Percentiles rank a stretch among this genome's conserved stretches.
Conservation (phyloP, 306 rosid species). For the Cucumis hystrix region DNA sequence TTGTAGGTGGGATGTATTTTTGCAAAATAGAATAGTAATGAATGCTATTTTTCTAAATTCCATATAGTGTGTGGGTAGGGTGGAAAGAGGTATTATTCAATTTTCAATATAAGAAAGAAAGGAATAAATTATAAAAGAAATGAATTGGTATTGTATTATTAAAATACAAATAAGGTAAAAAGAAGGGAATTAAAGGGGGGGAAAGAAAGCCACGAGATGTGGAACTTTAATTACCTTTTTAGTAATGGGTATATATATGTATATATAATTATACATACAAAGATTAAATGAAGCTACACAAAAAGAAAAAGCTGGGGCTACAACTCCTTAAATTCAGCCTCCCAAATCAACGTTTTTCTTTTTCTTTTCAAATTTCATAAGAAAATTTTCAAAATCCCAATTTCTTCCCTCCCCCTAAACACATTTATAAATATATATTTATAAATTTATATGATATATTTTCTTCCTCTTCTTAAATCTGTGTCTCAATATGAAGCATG, state of each 20-base stretch:
- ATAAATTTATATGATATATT: not conserved
- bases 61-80: too few species aligned
- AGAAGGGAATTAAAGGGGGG: not conserved
- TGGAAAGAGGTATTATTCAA: too few species aligned
- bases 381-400: not conserved
- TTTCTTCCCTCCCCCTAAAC: not conserved
- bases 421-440: not conserved
- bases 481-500: constrained; percentile 36
- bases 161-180: not conserved
- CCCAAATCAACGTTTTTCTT: not conserved
- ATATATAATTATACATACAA: not conserved
- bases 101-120: not conserved
- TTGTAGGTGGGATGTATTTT: too few species aligned
- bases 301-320: constrained; percentile 2
- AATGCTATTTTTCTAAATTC: too few species aligned
- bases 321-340: not conserved
- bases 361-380: not conserved
- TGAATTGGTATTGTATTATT: not conserved
- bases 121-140: not conserved
- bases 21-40: too few species aligned
- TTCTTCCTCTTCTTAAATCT: too few species aligned
- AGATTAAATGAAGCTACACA: not conserved
- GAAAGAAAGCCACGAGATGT: not conserved
- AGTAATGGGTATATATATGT: not conserved
- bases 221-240: not conserved